Evolutionary conservation across 257 asterid genomes (phyloP), one percentile per base, ranked within the genome.

Genomic region (Solanum microdontum): DNA sequence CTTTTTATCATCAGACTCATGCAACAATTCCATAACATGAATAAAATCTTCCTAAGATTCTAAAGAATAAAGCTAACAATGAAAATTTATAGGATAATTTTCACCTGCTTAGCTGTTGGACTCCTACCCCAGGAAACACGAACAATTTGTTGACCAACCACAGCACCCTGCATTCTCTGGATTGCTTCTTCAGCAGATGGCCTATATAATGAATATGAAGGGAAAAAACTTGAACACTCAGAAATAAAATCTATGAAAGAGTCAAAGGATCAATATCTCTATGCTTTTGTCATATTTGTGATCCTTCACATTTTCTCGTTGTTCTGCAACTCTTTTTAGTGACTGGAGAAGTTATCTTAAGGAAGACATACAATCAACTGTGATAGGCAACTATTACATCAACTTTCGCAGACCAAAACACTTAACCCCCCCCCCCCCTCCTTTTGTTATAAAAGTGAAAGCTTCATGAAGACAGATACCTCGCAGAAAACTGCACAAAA

Each of bases 51-150:
- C 85, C 19, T 17, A 82, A 82, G 69, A 48, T 28, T 37, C n/a
- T 48, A 48, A 82, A 82, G 21, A 82, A 28, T 26, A 43, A 48
- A 48, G 40, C 69, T 2, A 48, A 33, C 34, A 51, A 73, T 75
- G 72, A 34, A 28, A n/a, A 15, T 14, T 32, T n/a, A n/a, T 76
- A 84, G 12, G 60, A 64, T 66, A 30, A 45, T 70, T 40, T 69
- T 74, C 76, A 95, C 99, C 98, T 94, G 98, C 89, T 96, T 96
- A 60, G 98, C 94, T 4, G 94, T 88, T 36, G 93, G 98, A 84
- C 94, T 94, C 93, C 97, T 92, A 90, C 98, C 99, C 99, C 98
- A 96, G 40, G 97, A 96, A 90, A 96, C 95, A 55, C 98, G 97
- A 86, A 96, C 98, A 64, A 94, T 95, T 90, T 94, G 98, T 87